Evolutionary conservation across 352 stramenopile species (phyloP).

Genomic region (Globisporangium apiculatum): DNA sequence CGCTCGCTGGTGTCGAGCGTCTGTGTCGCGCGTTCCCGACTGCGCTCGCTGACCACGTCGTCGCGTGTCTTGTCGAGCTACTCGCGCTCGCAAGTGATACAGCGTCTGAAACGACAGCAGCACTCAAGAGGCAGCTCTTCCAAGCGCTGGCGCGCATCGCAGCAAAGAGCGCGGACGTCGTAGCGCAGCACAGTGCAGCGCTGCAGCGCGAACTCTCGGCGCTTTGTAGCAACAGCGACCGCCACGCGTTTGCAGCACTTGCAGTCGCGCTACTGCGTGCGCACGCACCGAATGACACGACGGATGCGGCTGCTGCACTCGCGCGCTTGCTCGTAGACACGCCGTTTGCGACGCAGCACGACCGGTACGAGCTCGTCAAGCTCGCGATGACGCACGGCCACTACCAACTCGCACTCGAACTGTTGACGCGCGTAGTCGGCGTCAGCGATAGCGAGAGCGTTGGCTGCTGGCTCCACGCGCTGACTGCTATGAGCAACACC

Average conservation of each 20-base stretch:
- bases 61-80: neutral
- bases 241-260: neutral
- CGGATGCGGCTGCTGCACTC: neutral
- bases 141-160: neutral
- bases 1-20: neutral
- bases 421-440: conserved; percentile 19
- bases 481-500: conserved; percentile 25
- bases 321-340: neutral
- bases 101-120: neutral
- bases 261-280: neutral
- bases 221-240: neutral
- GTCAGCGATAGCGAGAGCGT: conserved; percentile 33
- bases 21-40: neutral
- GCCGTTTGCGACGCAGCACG: conserved; percentile 21
- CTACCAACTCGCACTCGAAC: conserved; percentile 17
- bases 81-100: neutral
- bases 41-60: neutral
- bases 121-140: neutral
- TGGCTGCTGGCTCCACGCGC: conserved; percentile 35
- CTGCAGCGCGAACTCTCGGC: neutral
- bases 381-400: conserved; percentile 30
- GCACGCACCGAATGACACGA: neutral
- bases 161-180: neutral
- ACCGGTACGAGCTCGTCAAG: conserved; percentile 41
- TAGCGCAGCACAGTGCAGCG: neutral